These are phyloP conservation scores for Manihot esculenta DNA, from an alignment of 441 rosid genomes.

Conservation along the genomic window DNA sequence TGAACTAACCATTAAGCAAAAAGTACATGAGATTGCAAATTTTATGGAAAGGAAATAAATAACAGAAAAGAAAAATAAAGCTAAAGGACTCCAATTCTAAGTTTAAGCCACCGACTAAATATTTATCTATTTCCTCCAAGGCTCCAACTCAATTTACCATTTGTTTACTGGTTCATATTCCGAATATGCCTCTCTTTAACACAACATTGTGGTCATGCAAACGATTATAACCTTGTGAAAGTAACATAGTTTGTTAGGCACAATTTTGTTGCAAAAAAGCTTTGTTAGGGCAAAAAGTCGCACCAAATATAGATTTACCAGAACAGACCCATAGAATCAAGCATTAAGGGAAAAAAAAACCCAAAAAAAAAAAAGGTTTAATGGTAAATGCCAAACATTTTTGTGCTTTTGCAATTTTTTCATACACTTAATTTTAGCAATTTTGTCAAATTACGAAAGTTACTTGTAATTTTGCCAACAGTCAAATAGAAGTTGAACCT, in stretches of 20 bases:
- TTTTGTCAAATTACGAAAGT: too few species aligned
- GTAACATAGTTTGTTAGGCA: background rate
- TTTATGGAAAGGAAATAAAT: background rate
- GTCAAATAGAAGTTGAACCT: too few species aligned
- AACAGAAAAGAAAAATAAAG: background rate
- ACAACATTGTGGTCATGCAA: background rate
- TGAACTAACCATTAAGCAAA: background rate
- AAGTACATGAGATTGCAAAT: constrained; percentile 1
- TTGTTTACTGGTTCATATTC: background rate
- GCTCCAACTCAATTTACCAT: background rate
- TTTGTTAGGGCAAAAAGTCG: background rate
- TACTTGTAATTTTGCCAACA: too few species aligned
- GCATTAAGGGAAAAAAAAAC: background rate
- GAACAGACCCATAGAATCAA: constrained; percentile 10
- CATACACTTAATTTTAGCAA: too few species aligned
- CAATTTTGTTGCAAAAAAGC: background rate
- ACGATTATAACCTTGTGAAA: background rate
- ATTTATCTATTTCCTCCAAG: background rate
- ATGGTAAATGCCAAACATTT: too few species aligned
- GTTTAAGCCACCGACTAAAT: background rate
- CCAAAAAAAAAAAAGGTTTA: background rate
- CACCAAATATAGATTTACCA: background rate
- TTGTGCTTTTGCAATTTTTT: too few species aligned
- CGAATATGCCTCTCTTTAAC: background rate
- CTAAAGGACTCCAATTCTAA: background rate